Percentiles rank a stretch among this genome's conserved stretches.
Conservation (phyloP, 2,329 filamentous ascomycete species). For the Apiospora saccharicola region DNA sequence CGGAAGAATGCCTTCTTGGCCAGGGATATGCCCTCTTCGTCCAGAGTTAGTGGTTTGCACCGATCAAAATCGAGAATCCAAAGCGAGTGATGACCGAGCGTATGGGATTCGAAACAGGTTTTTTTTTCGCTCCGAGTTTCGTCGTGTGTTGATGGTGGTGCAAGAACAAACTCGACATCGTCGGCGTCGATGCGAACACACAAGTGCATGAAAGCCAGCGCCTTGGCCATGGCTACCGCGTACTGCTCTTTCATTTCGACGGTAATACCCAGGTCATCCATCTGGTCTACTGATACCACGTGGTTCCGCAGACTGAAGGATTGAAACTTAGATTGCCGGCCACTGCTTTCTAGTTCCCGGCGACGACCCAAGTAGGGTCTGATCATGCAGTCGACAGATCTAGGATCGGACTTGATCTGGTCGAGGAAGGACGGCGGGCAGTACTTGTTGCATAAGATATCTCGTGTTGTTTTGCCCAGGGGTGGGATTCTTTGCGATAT, state of each 20-base stretch:
- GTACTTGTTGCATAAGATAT: not conserved
- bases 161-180: not conserved
- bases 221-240: not conserved
- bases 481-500: not conserved
- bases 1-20: not conserved
- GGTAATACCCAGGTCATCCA: not conserved
- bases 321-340: not conserved
- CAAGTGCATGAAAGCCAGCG: constrained; percentile 5
- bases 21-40: not conserved
- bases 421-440: not conserved
- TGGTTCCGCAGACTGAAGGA: not conserved
- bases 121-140: too few relatives aligned
- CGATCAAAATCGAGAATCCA: constrained; percentile 19
- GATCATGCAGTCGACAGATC: not conserved
- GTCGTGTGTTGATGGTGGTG: not conserved
- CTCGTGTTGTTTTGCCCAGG: not conserved
- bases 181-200: not conserved
- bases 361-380: not conserved
- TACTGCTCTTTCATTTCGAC: not conserved
- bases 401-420: not conserved
- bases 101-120: not conserved
- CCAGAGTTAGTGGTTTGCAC: not conserved
- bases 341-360: not conserved
- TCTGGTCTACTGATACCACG: not conserved
- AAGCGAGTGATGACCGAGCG: not conserved